phyloP scores from a whole-genome alignment of 495 filamentous ascomycete species.

The Talaromyces liani region DNA sequence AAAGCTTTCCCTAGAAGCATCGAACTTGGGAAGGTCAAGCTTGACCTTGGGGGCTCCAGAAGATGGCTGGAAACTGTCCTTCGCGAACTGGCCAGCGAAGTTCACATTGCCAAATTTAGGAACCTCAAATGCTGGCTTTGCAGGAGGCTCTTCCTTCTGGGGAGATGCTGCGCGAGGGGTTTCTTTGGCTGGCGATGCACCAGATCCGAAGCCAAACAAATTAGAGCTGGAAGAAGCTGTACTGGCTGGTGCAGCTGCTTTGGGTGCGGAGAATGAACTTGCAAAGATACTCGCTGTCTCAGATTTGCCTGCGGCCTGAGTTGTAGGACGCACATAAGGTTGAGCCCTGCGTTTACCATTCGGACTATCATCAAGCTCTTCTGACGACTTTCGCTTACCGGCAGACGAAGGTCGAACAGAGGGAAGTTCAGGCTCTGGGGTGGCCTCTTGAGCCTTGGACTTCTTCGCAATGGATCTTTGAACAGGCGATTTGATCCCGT shows the following conservation, averaged over 20 bases:
- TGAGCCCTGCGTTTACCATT: not conserved
- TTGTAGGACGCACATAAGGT: slow-evolving; percentile 1
- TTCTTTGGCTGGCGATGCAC: slow-evolving; percentile 17
- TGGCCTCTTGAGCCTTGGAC: slow-evolving; percentile 7
- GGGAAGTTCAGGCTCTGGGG: not conserved
- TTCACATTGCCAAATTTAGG: slow-evolving; percentile 24
- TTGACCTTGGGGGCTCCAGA: not conserved
- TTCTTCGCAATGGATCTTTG: slow-evolving; percentile 13
- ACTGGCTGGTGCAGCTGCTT: slow-evolving; percentile 9
- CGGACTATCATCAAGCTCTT: slow-evolving; percentile 1
- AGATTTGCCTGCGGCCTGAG: slow-evolving; percentile 13
- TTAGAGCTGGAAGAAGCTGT: slow-evolving; percentile 13
- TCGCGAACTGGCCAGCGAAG: slow-evolving; percentile 19
- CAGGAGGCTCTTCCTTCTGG: not conserved
- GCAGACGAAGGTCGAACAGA: not conserved
- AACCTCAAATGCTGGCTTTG: slow-evolving; percentile 11
- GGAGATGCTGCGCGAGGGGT: not conserved
- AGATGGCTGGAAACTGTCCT: slow-evolving; percentile 12
- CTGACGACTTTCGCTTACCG: slow-evolving; percentile 4
- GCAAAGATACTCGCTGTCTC: slow-evolving; percentile 34
- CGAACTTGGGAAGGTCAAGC: slow-evolving; percentile 27
- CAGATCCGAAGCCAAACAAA: slow-evolving; percentile 16
- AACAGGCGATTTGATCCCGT: not conserved
- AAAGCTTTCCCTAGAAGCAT: slow-evolving; percentile 23
- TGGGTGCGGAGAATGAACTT: slow-evolving; percentile 28